phyloP scores from a whole-genome alignment of 1,139 yeast genomes.

The Geotrichum reessii region DNA sequence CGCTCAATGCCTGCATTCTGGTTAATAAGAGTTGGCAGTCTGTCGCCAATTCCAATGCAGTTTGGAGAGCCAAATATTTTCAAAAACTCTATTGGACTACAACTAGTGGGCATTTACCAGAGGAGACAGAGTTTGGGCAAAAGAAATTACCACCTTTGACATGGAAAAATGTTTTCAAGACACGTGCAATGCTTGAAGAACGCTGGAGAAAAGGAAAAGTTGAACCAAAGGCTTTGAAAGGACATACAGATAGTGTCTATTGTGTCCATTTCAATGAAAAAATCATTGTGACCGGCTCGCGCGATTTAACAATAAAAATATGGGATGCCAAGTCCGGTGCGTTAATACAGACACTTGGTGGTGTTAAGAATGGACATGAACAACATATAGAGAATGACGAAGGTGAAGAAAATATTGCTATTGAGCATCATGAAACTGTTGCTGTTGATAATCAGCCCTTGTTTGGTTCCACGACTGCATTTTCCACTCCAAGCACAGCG shows the following conservation, averaged over 20 bases:
- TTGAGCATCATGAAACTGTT: constrained; percentile 1
- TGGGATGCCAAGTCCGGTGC: constrained; percentile 33
- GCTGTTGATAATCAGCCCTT: background rate
- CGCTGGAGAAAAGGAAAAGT: constrained; percentile 31
- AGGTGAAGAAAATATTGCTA: background rate
- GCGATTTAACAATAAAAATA: constrained; percentile 35
- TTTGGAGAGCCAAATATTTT: constrained; percentile 29
- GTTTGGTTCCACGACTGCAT: constrained; percentile 7
- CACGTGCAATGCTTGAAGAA: constrained; percentile 29
- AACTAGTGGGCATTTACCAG: constrained; percentile 6
- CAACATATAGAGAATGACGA: constrained; percentile 4
- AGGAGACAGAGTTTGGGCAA: background rate
- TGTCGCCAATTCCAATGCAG: constrained; percentile 23
- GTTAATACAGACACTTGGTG: constrained; percentile 27
- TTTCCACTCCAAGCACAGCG: constrained; percentile 7
- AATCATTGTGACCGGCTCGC: constrained; percentile 36
- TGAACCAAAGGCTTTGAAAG: constrained; percentile 28
- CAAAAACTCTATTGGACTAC: constrained; percentile 24
- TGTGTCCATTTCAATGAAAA: constrained; percentile 35
- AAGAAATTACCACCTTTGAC: constrained; percentile 4
- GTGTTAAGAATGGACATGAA: constrained; percentile 1
- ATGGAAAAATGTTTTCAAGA: constrained; percentile 30
- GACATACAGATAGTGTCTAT: constrained; percentile 37
- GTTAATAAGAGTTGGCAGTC: constrained; percentile 29
- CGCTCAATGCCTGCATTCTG: constrained; percentile 24